A percentile compares a stretch with the other conserved stretches of the same genome.
Evolutionary conservation across 495 filamentous ascomycete genomes (phyloP).

Genomic region (Neurospora sp.): DNA sequence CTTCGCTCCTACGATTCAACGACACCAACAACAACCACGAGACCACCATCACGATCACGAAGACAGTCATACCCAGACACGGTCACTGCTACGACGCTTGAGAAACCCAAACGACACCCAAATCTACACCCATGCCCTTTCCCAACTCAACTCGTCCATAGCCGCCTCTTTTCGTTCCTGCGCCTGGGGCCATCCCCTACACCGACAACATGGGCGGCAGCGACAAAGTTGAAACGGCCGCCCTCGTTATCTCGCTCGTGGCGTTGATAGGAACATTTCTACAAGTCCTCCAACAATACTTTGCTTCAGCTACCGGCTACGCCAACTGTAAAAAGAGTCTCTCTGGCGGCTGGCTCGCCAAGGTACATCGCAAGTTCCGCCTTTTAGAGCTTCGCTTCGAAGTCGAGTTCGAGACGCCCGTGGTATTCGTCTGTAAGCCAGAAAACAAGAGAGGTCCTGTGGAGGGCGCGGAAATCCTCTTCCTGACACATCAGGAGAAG

Average conservation of each 20-base stretch:
- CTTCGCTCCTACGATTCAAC: background rate
- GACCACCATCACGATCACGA: background rate
- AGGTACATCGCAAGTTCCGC: constrained; percentile 30
- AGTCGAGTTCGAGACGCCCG: constrained; percentile 38
- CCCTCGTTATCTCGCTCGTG: constrained; percentile 26
- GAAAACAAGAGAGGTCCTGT: constrained; percentile 12
- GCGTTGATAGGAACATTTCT: constrained; percentile 29
- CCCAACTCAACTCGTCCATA: background rate
- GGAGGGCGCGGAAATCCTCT: too few species aligned
- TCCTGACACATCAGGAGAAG: too few species aligned
- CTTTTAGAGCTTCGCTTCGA: constrained; percentile 37
- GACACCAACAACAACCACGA: background rate
- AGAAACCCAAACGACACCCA: background rate
- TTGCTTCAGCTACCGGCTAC: constrained; percentile 30
- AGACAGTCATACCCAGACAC: background rate
- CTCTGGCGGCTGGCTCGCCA: constrained; percentile 34
- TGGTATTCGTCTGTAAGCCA: constrained; percentile 36
- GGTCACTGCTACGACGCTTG: background rate
- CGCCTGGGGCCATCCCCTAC: background rate
- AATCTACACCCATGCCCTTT: background rate
- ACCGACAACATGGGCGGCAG: background rate
- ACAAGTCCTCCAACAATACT: constrained; percentile 36
- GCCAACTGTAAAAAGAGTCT: constrained; percentile 32
- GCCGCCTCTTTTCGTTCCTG: background rate
- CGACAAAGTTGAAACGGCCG: constrained; percentile 13